Conservation (phyloP, 495 filamentous ascomycete species). For the Amphirosellinia nigrospora region DNA sequence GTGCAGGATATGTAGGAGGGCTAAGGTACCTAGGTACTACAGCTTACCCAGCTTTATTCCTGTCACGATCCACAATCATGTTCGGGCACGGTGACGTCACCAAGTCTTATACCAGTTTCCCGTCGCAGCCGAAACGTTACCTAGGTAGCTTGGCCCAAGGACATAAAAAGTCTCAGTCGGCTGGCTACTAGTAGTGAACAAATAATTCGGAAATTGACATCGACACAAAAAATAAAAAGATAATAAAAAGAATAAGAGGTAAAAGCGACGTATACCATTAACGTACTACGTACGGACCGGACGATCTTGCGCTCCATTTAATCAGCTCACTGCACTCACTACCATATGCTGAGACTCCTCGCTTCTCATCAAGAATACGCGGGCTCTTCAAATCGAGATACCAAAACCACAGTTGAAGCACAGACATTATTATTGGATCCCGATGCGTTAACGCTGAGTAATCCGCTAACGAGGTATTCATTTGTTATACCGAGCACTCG, state of each 20-base stretch:
- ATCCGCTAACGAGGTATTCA: constrained; percentile 6
- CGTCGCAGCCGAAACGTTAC: background rate
- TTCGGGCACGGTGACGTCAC: constrained; percentile 19
- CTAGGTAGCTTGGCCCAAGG: background rate
- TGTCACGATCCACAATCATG: background rate
- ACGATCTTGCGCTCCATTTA: background rate
- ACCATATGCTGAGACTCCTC: too few species aligned
- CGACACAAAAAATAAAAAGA: too few species aligned
- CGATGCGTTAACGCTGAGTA: constrained; percentile 2
- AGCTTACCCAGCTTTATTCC: background rate
- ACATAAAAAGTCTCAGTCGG: background rate
- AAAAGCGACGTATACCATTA: background rate
- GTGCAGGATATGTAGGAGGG: background rate
- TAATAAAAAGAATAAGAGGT: background rate
- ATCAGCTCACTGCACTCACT: too few species aligned
- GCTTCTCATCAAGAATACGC: too few species aligned
- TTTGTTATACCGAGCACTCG: background rate
- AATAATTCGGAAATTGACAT: background rate
- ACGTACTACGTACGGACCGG: background rate
- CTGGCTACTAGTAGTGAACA: too few species aligned
- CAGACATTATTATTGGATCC: background rate
- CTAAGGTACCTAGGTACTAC: too few species aligned
- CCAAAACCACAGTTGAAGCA: background rate
- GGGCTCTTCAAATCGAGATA: too few species aligned
- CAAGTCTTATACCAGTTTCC: background rate